Evolutionary conservation across 2,329 filamentous ascomycete genomes (phyloP).

Genomic region (Pleochaeta shiraiana): DNA sequence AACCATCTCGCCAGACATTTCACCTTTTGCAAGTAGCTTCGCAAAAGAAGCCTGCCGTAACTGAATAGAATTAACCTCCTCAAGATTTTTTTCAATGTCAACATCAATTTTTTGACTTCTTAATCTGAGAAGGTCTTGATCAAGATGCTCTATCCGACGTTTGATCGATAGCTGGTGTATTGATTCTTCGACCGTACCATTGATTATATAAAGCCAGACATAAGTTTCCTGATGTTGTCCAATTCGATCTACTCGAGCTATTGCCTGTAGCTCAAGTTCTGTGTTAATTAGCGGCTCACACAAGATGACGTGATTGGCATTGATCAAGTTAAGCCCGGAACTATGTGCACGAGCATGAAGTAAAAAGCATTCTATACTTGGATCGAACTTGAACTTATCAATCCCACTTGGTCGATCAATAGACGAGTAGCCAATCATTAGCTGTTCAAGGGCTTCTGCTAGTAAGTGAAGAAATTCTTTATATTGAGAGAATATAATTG

Average conservation of each 20-base stretch:
- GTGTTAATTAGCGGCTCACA: constrained; percentile 90
- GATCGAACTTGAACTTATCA: constrained; percentile 53
- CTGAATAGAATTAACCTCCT: constrained; percentile 69
- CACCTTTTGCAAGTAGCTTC: constrained; percentile 47
- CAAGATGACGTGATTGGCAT: constrained; percentile 83
- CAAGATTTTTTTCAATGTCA: constrained; percentile 33
- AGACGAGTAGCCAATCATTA: constrained; percentile 50
- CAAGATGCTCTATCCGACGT: constrained; percentile 59
- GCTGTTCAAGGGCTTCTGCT: constrained; percentile 41
- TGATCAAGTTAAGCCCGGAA: constrained; percentile 75
- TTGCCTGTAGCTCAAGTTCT: constrained; percentile 81
- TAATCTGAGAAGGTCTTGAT: constrained; percentile 19
- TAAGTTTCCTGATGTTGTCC: constrained; percentile 75
- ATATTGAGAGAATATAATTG: constrained; percentile 88
- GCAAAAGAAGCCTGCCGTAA: constrained; percentile 50
- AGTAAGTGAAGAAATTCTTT: constrained; percentile 60
- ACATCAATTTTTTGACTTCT: constrained; percentile 21
- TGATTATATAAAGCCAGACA: constrained; percentile 89
- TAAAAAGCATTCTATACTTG: constrained; percentile 58
- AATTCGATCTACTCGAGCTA: constrained; percentile 86
- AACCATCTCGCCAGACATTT: constrained; percentile 58
- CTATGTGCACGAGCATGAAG: constrained; percentile 77
- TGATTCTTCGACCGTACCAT: constrained; percentile 74
- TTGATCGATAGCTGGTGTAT: constrained; percentile 75
- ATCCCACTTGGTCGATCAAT: constrained; percentile 51